Percentiles rank a stretch among this genome's conserved stretches.
phyloP scores from a whole-genome alignment of 2,329 filamentous ascomycete species.

The Ciborinia camelliae region DNA sequence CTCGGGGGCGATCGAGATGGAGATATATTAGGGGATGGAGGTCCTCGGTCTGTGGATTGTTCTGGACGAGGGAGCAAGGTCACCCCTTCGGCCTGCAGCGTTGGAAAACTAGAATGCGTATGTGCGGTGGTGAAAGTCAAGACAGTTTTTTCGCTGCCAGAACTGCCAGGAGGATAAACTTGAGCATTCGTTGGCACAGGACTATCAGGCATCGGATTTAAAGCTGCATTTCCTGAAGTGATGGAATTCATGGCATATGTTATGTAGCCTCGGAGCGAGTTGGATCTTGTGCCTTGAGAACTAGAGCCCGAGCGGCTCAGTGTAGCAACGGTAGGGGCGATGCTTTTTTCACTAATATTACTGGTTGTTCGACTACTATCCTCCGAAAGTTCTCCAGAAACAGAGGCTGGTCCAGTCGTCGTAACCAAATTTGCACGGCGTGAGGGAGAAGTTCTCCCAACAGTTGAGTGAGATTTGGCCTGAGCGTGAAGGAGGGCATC shows the following conservation, averaged over 20 bases:
- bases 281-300: conserved; percentile 32
- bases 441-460: conserved; percentile 36
- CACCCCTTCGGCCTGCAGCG: conserved; percentile 34
- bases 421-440: conserved; percentile 34
- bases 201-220: conserved; percentile 28
- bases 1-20: conserved; percentile 15
- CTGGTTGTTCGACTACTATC: conserved; percentile 37
- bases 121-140: conserved; percentile 35
- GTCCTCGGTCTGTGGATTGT: not conserved
- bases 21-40: not conserved
- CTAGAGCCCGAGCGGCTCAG: conserved; percentile 33
- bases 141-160: conserved; percentile 26
- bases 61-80: conserved; percentile 33
- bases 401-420: conserved; percentile 28
- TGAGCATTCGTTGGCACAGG: conserved; percentile 8
- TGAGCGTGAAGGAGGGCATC: conserved; percentile 36
- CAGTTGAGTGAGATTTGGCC: conserved; percentile 30
- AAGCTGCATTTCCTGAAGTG: conserved; percentile 23
- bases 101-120: conserved; percentile 34
- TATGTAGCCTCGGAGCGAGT: conserved; percentile 35
- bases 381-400: conserved; percentile 28
- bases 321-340: conserved; percentile 27
- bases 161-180: conserved; percentile 26
- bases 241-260: conserved; percentile 33
- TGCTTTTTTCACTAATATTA: conserved; percentile 37